Evolutionary conservation across 108 stramenopile genomes (phyloP).

Genomic region (Cyclotella baltica): DNA sequence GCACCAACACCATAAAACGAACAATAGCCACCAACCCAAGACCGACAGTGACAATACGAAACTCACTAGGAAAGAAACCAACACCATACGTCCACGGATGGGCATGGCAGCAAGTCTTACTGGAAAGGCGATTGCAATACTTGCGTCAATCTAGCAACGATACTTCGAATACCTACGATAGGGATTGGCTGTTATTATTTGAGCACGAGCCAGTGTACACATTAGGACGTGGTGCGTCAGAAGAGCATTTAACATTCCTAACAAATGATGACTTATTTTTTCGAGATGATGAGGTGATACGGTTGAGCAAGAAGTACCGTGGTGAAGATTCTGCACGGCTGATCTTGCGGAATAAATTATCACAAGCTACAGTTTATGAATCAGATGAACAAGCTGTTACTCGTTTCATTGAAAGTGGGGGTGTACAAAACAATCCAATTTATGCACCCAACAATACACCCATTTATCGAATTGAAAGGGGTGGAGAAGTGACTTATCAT

Average conservation of each 20-base stretch:
- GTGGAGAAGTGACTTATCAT: slow-evolving; percentile 99
- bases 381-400: slow-evolving; percentile 21
- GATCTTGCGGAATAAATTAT: background rate
- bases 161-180: slow-evolving; percentile 19
- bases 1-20: too few species aligned
- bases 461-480: slow-evolving; percentile 92
- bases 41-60: slow-evolving; percentile 4
- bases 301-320: slow-evolving; percentile 46
- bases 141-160: slow-evolving; percentile 14
- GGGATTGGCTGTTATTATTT: slow-evolving; percentile 83
- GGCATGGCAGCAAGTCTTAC: slow-evolving; percentile 77
- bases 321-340: slow-evolving; percentile 50
- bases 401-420: background rate
- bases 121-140: slow-evolving; percentile 59
- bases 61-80: background rate
- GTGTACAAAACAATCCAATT: slow-evolving; percentile 48
- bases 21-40: too few species aligned
- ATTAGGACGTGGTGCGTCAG: slow-evolving; percentile 92
- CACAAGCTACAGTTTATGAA: background rate
- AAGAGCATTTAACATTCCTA: slow-evolving; percentile 76
- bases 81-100: slow-evolving; percentile 69
- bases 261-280: background rate
- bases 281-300: slow-evolving; percentile 26
- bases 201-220: slow-evolving; percentile 98
- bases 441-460: slow-evolving; percentile 78